These are phyloP conservation scores for Aspergillus amoenus DNA, from an alignment of 2,329 filamentous ascomycete genomes.

Conservation along the genomic window DNA sequence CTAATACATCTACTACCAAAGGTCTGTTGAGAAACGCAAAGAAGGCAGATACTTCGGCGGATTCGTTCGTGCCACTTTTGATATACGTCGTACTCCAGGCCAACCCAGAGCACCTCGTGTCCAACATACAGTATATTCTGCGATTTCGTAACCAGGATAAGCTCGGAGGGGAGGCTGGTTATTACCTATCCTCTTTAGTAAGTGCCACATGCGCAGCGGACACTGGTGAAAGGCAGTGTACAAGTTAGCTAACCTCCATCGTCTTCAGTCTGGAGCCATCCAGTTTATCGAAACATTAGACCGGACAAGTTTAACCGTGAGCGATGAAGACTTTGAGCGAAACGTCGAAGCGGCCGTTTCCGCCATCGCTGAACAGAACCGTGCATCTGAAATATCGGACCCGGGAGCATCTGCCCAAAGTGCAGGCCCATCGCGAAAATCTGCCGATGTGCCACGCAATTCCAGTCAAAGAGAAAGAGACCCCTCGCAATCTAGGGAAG, in stretches of 20 bases:
- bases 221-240: neutral
- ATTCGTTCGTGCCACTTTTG: conserved; percentile 90
- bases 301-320: conserved; percentile 86
- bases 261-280: conserved; percentile 65
- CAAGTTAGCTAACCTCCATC: neutral
- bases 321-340: conserved; percentile 90
- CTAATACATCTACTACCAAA: conserved; percentile 1
- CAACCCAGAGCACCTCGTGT: conserved; percentile 92
- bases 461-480: conserved; percentile 36
- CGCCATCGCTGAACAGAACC: conserved; percentile 88
- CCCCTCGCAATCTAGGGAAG: conserved; percentile 48
- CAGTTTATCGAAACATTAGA: conserved; percentile 97
- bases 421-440: conserved; percentile 59
- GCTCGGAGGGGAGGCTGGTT: conserved; percentile 93
- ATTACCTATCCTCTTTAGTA: conserved; percentile 92
- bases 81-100: conserved; percentile 95
- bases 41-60: conserved; percentile 82
- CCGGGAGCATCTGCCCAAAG: conserved; percentile 45
- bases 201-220: conserved; percentile 23
- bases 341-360: conserved; percentile 97
- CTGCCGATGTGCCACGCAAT: conserved; percentile 60
- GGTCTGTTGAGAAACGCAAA: conserved; percentile 88
- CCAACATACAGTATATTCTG: conserved; percentile 96
- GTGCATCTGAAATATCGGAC: conserved; percentile 52
- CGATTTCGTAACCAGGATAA: conserved; percentile 98